Evolutionary conservation across 2,329 filamentous ascomycete species (phyloP).

Genomic region (Madurella fahalii): DNA sequence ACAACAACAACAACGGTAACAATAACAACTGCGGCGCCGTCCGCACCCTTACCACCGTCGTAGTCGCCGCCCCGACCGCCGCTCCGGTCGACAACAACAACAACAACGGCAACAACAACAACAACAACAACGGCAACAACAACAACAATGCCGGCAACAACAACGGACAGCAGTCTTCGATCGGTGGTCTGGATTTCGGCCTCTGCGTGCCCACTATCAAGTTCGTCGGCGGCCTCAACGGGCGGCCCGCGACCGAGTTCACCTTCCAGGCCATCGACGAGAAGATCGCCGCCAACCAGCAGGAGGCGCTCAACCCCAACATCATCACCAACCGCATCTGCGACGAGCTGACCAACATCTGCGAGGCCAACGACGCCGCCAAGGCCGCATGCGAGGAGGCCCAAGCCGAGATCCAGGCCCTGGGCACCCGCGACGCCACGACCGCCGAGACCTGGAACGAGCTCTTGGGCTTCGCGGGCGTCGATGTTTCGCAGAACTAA

Average conservation of each 20-base stretch:
- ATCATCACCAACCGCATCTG: slow-evolving; percentile 71
- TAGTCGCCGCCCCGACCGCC: slow-evolving; percentile 25
- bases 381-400: slow-evolving; percentile 50
- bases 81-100: slow-evolving; percentile 16
- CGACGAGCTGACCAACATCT: slow-evolving; percentile 65
- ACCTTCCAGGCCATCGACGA: slow-evolving; percentile 66
- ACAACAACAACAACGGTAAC: slow-evolving; percentile 3
- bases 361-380: slow-evolving; percentile 58
- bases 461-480: slow-evolving; percentile 38
- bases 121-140: slow-evolving; percentile 13
- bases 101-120: slow-evolving; percentile 16
- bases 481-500: slow-evolving; percentile 26
- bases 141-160: slow-evolving; percentile 15
- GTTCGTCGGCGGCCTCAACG: slow-evolving; percentile 54
- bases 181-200: slow-evolving; percentile 47
- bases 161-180: slow-evolving; percentile 31
- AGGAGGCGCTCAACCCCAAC: slow-evolving; percentile 66
- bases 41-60: slow-evolving; percentile 27
- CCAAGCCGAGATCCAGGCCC: slow-evolving; percentile 37
- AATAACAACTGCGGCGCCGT: slow-evolving; percentile 24
- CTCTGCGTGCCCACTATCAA: slow-evolving; percentile 54
- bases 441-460: slow-evolving; percentile 41
- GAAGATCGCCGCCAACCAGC: slow-evolving; percentile 56
- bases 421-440: slow-evolving; percentile 34
- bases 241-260: slow-evolving; percentile 54